Conservation (phyloP, 2,329 filamentous ascomycete species). For the Pestalotiopsis sp. region DNA sequence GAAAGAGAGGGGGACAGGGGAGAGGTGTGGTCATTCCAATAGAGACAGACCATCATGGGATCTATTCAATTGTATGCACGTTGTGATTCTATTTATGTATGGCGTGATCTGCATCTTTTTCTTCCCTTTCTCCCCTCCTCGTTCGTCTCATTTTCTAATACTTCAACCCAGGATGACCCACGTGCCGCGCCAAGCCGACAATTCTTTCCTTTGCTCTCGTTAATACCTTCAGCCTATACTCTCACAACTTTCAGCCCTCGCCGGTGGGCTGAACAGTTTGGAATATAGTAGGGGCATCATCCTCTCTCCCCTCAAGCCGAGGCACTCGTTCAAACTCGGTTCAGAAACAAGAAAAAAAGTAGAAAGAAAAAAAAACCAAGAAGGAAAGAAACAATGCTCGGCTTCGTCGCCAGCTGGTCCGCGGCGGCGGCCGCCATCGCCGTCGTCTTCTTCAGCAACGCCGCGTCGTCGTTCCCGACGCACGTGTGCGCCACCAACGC, state of each 20-base stretch:
- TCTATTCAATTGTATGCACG: neutral
- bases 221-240: neutral
- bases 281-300: neutral
- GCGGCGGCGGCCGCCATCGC: conserved; percentile 7
- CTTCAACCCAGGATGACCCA: neutral
- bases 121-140: neutral
- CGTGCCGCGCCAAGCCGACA: neutral
- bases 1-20: neutral
- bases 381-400: neutral
- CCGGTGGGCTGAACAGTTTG: neutral
- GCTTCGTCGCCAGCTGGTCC: neutral
- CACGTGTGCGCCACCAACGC: conserved; percentile 12
- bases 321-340: neutral
- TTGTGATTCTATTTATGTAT: neutral
- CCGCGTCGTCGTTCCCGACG: conserved; percentile 1
- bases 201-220: neutral
- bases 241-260: neutral
- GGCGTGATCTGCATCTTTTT: neutral
- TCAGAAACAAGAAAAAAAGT: neutral
- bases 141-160: neutral
- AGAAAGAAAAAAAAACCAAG: neutral
- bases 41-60: neutral
- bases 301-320: neutral
- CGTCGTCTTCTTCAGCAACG: neutral
- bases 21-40: neutral